These are phyloP conservation scores for Choanephora cucurbitarum DNA, from an alignment of 371 early-diverging fungal species.

Conservation along the genomic window DNA sequence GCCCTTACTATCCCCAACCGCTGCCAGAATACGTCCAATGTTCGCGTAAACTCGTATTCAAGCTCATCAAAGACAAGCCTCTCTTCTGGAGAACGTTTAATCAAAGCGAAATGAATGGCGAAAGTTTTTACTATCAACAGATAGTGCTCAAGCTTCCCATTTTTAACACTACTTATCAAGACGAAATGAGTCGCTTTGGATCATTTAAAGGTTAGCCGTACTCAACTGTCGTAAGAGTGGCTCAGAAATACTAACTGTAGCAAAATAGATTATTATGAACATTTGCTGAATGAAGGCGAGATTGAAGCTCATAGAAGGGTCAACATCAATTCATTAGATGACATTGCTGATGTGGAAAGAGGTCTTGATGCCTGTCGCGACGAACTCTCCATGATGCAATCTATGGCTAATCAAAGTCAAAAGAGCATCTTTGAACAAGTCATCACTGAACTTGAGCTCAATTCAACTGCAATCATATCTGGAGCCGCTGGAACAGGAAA, in stretches of 20 bases:
- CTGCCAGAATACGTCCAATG: conserved; percentile 1
- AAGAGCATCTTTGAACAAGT: not conserved
- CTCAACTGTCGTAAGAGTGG: not conserved
- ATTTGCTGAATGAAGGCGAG: not conserved
- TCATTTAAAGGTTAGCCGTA: not conserved
- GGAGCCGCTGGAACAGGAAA: not conserved
- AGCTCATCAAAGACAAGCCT: not conserved
- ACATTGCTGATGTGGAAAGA: not conserved
- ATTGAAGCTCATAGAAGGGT: not conserved
- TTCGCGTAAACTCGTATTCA: not conserved
- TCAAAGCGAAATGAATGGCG: not conserved
- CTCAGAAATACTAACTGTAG: not conserved
- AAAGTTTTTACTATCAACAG: not conserved
- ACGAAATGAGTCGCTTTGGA: not conserved
- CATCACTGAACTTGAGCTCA: not conserved
- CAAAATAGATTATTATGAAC: not conserved
- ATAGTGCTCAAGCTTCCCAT: not conserved
- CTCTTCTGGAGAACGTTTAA: not conserved
- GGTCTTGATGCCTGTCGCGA: not conserved
- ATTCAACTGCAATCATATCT: not conserved
- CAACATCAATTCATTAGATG: not conserved
- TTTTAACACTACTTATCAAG: not conserved
- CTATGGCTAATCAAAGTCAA: not conserved
- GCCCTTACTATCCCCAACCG: not conserved
- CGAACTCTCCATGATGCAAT: not conserved